These are phyloP conservation scores for Wickerhamomyces sp. DNA, from an alignment of 1,139 yeast genomes.

Conservation along the genomic window DNA sequence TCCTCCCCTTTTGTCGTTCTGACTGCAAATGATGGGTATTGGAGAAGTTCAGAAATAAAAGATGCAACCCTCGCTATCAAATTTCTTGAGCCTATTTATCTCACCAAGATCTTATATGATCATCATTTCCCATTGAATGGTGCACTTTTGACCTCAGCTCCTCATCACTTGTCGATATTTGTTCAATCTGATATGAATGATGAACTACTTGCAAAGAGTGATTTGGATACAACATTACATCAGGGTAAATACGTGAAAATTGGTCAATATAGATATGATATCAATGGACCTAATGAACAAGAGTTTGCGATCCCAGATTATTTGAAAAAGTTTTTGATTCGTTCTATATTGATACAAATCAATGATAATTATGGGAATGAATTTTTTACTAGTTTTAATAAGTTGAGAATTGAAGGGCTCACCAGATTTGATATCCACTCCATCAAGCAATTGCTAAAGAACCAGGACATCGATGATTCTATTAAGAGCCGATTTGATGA, in stretches of 20 bases:
- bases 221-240: constrained; percentile 7
- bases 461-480: constrained; percentile 12
- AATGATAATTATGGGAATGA: constrained; percentile 31
- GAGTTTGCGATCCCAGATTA: constrained; percentile 25
- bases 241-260: constrained; percentile 23
- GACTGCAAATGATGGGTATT: constrained; percentile 23
- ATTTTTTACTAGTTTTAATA: constrained; percentile 28
- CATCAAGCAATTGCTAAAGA: constrained; percentile 19
- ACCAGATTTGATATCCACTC: constrained; percentile 29
- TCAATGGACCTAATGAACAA: constrained; percentile 25
- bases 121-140: constrained; percentile 30
- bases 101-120: constrained; percentile 28
- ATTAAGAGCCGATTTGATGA: constrained; percentile 9
- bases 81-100: constrained; percentile 30
- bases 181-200: constrained; percentile 16
- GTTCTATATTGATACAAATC: constrained; percentile 26
- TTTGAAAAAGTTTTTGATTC: constrained; percentile 27
- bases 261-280: constrained; percentile 24
- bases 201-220: constrained; percentile 7
- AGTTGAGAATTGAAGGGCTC: constrained; percentile 31
- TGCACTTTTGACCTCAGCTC: constrained; percentile 31
- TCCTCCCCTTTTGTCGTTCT: constrained; percentile 20
- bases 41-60: constrained; percentile 26
- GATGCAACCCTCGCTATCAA: constrained; percentile 30
- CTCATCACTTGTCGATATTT: constrained; percentile 27